These are phyloP conservation scores for Saraca asoca DNA, from an alignment of 331 rosid genomes.

Conservation along the genomic window DNA sequence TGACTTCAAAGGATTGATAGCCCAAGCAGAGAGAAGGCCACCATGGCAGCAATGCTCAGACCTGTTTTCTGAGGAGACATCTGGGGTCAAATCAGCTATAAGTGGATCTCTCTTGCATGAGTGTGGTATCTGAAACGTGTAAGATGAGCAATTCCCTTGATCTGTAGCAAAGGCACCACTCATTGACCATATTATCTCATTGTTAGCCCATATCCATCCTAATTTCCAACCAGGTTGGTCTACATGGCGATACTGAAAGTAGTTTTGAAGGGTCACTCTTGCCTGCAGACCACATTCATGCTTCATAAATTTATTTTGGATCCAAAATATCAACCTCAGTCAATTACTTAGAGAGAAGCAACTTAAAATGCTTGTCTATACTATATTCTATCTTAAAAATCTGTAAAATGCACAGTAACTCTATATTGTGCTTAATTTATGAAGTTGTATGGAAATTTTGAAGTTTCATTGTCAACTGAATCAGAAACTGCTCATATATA, in stretches of 20 bases:
- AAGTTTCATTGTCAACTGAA: too few species aligned
- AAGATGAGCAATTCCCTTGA: conserved; percentile 63
- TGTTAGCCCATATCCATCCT: conserved; percentile 73
- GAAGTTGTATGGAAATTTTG: too few species aligned
- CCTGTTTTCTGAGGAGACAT: conserved; percentile 45
- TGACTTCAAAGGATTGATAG: conserved; percentile 52
- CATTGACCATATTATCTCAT: conserved; percentile 80
- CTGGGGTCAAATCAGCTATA: conserved; percentile 53
- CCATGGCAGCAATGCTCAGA: conserved; percentile 67
- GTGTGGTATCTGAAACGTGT: conserved; percentile 54
- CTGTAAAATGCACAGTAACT: too few species aligned
- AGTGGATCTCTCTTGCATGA: conserved; percentile 62
- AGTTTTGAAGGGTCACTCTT: conserved; percentile 64
- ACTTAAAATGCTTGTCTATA: neutral
- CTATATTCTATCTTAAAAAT: too few species aligned
- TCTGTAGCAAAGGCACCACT: conserved; percentile 70
- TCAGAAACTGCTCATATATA: too few species aligned
- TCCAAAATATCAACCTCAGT: too few species aligned
- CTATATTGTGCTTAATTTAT: too few species aligned
- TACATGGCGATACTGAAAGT: conserved; percentile 63
- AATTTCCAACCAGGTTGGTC: conserved; percentile 77
- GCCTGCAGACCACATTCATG: conserved; percentile 52
- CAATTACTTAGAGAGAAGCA: neutral
- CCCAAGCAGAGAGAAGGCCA: conserved; percentile 65
- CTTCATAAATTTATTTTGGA: conserved; percentile 6